These are phyloP conservation scores for Beauveria pseudobassiana DNA, from an alignment of 2,329 filamentous ascomycete genomes.

Conservation along the genomic window DNA sequence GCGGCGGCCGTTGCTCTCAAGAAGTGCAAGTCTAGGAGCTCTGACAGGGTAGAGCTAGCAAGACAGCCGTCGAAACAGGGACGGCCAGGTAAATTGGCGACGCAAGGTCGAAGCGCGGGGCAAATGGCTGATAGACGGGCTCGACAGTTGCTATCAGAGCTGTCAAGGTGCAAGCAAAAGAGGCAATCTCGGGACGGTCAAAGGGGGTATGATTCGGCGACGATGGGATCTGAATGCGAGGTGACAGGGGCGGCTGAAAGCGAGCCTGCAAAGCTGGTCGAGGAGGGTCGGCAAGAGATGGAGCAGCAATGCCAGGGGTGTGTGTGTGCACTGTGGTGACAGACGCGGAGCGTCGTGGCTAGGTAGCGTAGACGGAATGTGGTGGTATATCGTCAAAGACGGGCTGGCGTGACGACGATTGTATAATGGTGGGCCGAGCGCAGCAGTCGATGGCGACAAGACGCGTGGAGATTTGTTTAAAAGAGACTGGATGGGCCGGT, in stretches of 20 bases:
- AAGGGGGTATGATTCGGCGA: constrained; percentile 3
- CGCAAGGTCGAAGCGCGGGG: background rate
- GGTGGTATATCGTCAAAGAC: constrained; percentile 6
- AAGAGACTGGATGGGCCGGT: background rate
- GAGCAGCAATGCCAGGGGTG: background rate
- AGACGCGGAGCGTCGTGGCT: background rate
- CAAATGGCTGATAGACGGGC: background rate
- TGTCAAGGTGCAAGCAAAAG: background rate
- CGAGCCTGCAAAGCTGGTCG: constrained; percentile 7
- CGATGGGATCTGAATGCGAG: constrained; percentile 10
- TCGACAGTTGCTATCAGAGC: background rate
- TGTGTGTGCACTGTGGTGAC: background rate
- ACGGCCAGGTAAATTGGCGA: background rate
- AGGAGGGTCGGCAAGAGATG: constrained; percentile 10
- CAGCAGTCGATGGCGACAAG: background rate
- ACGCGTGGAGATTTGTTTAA: background rate
- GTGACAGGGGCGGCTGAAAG: constrained; percentile 9
- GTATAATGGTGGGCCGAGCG: constrained; percentile 3
- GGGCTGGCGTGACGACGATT: background rate
- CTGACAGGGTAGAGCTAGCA: background rate
- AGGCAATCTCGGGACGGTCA: constrained; percentile 1
- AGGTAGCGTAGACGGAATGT: constrained; percentile 5
- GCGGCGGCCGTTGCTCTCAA: background rate
- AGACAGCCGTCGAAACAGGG: background rate
- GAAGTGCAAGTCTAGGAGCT: constrained; percentile 1